Base-by-base conservation (phyloP, 305 asterid genomes). In the Ajuga reptans region DNA sequence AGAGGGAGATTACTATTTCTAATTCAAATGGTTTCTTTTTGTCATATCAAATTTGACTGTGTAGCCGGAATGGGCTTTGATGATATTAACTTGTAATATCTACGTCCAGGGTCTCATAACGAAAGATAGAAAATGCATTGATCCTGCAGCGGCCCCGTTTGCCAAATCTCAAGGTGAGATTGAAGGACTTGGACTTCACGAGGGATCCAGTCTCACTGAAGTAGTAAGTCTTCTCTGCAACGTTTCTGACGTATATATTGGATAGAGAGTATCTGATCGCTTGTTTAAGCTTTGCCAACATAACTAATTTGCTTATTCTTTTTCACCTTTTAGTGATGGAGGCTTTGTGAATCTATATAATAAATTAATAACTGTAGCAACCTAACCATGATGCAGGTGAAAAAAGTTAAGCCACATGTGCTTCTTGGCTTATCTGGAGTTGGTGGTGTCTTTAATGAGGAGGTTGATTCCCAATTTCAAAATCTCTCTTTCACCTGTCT, bases 351-450 rank as follows among this genome's bases (percentile, higher is more conserved):
- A 50, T 63, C 39, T 53, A 59, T 64, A 37, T 69, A 36, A 57
- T 56, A 68, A 59, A 65, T 37, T 69, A 43, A 57, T 56, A 64
- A 77, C 69, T 73, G 47, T 27, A 8, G 46, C 42, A 17, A 31
- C 50, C 67, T 47, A 50, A 75, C 41, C 24, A 15, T 62, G 77
- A 45, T 88, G 84, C 95, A 94, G 99, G 91, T 94, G 64, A 86
- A 88, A 79, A 87, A 85, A 79, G 98, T 91, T 66, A 94, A 87
- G 81, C 99, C 99, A 41, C 97, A 91, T 56, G 96, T 91, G 83
- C 96, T 94, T 80, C 96, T 94, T 78, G 99, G 99, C 73, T 84
- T 94, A 78, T 94, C 99, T 45, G 99, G 97, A 82, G 98, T 89
- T 69, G 99, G 99, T 17, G 96, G 97, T 36, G 73, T 94, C 72